phyloP scores from a whole-genome alignment of 2,329 filamentous ascomycete species.

The Mariannaea sp. region DNA sequence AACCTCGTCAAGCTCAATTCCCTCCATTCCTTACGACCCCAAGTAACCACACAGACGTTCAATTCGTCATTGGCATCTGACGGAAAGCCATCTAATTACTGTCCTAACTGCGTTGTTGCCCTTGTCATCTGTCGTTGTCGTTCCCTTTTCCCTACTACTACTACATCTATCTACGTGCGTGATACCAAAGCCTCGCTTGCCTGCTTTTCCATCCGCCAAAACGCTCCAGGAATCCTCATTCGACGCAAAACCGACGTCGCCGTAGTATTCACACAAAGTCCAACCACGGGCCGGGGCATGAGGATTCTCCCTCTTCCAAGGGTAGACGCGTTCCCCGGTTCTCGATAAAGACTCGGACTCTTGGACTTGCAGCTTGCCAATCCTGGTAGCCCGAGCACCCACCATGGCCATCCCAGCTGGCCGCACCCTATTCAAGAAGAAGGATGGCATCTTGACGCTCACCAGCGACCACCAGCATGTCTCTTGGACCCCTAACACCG shows the following conservation, averaged over 20 bases:
- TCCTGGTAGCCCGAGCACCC: background rate
- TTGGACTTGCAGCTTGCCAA: background rate
- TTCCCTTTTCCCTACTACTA: too few relatives aligned
- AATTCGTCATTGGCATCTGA: background rate
- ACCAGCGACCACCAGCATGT: slow-evolving; percentile 74
- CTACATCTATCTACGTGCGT: slow-evolving; percentile 6
- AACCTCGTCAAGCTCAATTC: background rate
- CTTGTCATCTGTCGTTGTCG: background rate
- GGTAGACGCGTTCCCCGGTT: slow-evolving; percentile 11
- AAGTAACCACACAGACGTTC: background rate
- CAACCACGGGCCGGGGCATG: slow-evolving; percentile 6
- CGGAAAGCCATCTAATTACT: background rate
- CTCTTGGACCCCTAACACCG: slow-evolving; percentile 77
- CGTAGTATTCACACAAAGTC: slow-evolving; percentile 2
- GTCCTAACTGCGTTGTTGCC: background rate
- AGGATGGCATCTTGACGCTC: slow-evolving; percentile 82
- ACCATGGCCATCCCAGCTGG: slow-evolving; percentile 66
- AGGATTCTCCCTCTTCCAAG: slow-evolving; percentile 3
- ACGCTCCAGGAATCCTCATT: background rate
- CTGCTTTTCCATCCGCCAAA: background rate
- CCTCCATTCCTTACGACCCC: background rate
- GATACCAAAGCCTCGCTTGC: slow-evolving; percentile 8
- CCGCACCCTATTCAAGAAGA: slow-evolving; percentile 88
- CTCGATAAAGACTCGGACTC: too few relatives aligned
- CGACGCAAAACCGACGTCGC: background rate